Evolutionary conservation across 2,329 filamentous ascomycete genomes (phyloP).

Genomic region (Curvularia verruculosa): DNA sequence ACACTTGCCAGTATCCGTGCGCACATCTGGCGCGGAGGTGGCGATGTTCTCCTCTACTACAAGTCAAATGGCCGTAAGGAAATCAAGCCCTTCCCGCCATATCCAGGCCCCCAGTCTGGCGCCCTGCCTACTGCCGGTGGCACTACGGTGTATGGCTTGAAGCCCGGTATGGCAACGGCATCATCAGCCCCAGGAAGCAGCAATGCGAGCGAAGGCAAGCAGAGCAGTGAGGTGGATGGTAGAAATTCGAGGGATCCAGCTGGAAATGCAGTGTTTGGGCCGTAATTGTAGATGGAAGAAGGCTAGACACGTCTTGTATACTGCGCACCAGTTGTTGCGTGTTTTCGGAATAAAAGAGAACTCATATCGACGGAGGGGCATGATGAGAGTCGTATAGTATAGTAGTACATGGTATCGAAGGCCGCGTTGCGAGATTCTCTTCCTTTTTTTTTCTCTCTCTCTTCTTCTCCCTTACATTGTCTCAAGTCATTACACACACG

Average conservation of each 20-base stretch:
- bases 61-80: slow-evolving; percentile 86
- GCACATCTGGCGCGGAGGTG: slow-evolving; percentile 94
- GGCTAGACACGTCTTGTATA: neutral
- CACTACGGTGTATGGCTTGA: slow-evolving; percentile 6
- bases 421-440: neutral
- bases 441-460: neutral
- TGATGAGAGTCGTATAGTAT: neutral
- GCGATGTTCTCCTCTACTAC: slow-evolving; percentile 89
- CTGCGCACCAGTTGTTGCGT: neutral
- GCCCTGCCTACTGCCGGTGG: slow-evolving; percentile 8
- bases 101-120: slow-evolving; percentile 25
- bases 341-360: neutral
- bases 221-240: slow-evolving; percentile 38
- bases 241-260: slow-evolving; percentile 35
- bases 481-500: neutral
- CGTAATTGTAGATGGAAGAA: slow-evolving; percentile 8
- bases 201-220: slow-evolving; percentile 40
- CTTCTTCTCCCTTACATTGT: neutral
- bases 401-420: slow-evolving; percentile 2
- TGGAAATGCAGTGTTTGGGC: slow-evolving; percentile 24
- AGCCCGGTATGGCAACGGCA: slow-evolving; percentile 14
- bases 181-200: slow-evolving; percentile 26
- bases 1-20: slow-evolving; percentile 91
- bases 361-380: too few species aligned
- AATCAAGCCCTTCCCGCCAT: slow-evolving; percentile 43